Conservation (phyloP, 23 red algal genomes). For the Chondrus crispus region DNA sequence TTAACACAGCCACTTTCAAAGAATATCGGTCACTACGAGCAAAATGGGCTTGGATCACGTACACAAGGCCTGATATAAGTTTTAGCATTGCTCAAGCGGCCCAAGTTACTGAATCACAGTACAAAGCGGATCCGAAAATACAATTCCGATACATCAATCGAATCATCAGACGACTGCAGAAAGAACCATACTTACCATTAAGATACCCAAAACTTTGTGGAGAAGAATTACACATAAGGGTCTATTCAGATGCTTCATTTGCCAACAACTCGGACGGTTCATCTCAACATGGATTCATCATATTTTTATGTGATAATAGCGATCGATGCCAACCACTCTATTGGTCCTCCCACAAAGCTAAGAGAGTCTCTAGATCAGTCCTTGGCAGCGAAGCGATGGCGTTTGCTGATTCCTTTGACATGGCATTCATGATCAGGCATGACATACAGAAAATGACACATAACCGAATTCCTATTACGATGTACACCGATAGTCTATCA, state of each 20-base stretch:
- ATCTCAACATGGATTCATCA: neutral
- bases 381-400: neutral
- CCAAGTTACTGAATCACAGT: neutral
- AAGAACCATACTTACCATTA: neutral
- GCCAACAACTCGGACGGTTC: neutral
- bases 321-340: neutral
- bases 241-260: neutral
- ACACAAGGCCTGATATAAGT: neutral
- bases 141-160: neutral
- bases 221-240: neutral
- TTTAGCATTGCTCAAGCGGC: neutral
- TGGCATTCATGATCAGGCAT: neutral
- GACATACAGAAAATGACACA: neutral
- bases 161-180: neutral
- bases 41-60: neutral
- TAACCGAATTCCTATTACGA: neutral
- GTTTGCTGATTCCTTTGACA: neutral
- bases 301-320: neutral
- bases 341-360: neutral
- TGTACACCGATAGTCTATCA: neutral
- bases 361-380: neutral
- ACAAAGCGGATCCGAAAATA: neutral
- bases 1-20: neutral
- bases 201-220: neutral
- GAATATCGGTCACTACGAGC: neutral